Evolutionary conservation across 805 yeast genomes (phyloP).

Genomic region (Scheffersomyces stipitis): DNA sequence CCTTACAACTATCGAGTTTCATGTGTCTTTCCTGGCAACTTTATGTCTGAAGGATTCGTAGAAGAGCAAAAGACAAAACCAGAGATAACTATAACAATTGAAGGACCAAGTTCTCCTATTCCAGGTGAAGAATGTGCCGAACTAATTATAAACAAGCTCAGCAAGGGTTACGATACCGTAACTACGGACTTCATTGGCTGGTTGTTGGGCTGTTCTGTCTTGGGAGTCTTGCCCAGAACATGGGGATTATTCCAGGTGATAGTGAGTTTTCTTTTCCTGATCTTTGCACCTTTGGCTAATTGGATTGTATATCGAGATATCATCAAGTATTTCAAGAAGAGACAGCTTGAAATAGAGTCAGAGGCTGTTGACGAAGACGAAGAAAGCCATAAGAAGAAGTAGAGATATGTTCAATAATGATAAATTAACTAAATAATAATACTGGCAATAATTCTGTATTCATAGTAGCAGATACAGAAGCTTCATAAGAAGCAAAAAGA

Average conservation of each 20-base stretch:
- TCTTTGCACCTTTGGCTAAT: slow-evolving; percentile 56
- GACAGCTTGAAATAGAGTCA: too few species aligned
- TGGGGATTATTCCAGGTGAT: slow-evolving; percentile 49
- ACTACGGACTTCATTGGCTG: slow-evolving; percentile 86
- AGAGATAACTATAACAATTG: slow-evolving; percentile 73
- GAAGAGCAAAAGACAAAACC: slow-evolving; percentile 88
- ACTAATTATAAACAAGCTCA: slow-evolving; percentile 54
- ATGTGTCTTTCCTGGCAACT: slow-evolving; percentile 85
- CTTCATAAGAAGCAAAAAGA: too few species aligned
- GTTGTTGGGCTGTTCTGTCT: slow-evolving; percentile 63
- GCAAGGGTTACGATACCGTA: slow-evolving; percentile 67
- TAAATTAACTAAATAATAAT: too few species aligned
- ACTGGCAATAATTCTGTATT: too few species aligned
- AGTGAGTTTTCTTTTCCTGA: slow-evolving; percentile 34
- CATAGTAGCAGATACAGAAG: too few species aligned
- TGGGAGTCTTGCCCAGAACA: slow-evolving; percentile 70
- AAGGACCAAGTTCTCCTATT: slow-evolving; percentile 79
- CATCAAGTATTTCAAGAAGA: slow-evolving; percentile 43
- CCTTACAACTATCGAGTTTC: slow-evolving; percentile 69
- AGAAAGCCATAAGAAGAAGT: not conserved
- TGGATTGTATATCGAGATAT: slow-evolving; percentile 54
- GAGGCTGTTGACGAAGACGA: too few species aligned
- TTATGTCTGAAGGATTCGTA: slow-evolving; percentile 80
- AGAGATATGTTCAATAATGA: not conserved
- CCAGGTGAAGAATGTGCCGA: slow-evolving; percentile 65